phyloP scores from a whole-genome alignment of 352 stramenopile genomes.

The Pythium biforme region DNA sequence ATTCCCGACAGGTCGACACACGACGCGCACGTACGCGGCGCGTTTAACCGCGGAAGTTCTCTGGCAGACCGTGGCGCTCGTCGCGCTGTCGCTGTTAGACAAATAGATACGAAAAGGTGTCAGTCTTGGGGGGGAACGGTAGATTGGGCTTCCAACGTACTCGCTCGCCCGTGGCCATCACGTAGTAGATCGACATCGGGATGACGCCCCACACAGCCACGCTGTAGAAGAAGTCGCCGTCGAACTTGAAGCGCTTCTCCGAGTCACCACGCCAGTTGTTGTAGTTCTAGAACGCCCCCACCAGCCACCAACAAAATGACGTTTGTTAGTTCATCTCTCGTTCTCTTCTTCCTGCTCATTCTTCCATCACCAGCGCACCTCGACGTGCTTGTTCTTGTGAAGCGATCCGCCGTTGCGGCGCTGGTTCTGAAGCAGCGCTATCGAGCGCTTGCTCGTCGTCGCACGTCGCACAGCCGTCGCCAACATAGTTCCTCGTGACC shows the following conservation, averaged over 20 bases:
- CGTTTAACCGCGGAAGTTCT: conserved; percentile 59
- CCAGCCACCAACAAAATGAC: background rate
- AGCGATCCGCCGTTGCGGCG: conserved; percentile 74
- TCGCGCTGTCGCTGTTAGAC: conserved; percentile 39
- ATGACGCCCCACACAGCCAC: conserved; percentile 53
- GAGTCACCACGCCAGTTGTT: conserved; percentile 86
- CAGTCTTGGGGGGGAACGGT: background rate
- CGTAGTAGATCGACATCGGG: conserved; percentile 66
- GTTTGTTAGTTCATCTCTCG: background rate
- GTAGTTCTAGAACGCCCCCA: conserved; percentile 52
- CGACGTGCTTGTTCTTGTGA: conserved; percentile 83
- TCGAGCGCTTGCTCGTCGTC: conserved; percentile 36
- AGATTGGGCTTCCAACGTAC: conserved; percentile 54
- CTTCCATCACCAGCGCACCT: conserved; percentile 31
- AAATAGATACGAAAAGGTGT: background rate
- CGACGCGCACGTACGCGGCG: background rate
- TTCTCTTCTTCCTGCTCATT: background rate
- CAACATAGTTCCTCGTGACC: conserved; percentile 34
- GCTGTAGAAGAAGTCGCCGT: conserved; percentile 61
- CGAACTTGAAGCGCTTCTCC: conserved; percentile 81
- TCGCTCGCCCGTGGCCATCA: conserved; percentile 50
- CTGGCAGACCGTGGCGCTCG: conserved; percentile 41
- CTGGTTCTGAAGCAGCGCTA: conserved; percentile 58
- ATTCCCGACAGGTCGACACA: too few species aligned
- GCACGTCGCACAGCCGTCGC: conserved; percentile 48